These are phyloP conservation scores for Rugonectria rugulosa DNA, from an alignment of 2,329 filamentous ascomycete species.

Conservation along the genomic window DNA sequence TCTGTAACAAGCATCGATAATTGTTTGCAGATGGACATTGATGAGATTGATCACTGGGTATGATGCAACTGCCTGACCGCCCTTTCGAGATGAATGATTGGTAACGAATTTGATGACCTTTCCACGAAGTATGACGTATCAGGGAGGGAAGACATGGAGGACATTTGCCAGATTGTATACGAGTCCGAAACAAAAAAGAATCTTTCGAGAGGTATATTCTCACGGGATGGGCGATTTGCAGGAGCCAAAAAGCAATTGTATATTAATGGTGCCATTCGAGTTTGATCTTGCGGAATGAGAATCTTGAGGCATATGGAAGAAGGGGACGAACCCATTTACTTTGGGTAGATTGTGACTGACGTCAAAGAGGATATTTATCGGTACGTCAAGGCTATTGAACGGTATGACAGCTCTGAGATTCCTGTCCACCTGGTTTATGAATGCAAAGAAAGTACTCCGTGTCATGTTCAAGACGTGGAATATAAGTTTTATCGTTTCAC, in stretches of 20 bases:
- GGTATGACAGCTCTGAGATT: too few species aligned
- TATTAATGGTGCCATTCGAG: not conserved
- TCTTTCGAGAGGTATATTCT: not conserved
- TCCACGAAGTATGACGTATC: constrained; percentile 34
- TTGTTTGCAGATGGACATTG: not conserved
- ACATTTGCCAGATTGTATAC: constrained; percentile 18
- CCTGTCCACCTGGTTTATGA: not conserved
- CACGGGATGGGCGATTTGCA: not conserved
- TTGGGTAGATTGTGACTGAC: not conserved
- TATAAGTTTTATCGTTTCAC: not conserved
- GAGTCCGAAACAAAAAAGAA: constrained; percentile 7
- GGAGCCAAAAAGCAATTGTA: constrained; percentile 1
- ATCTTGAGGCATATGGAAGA: not conserved
- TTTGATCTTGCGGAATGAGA: not conserved
- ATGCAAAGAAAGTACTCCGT: not conserved
- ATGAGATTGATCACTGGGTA: not conserved
- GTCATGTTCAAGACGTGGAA: not conserved
- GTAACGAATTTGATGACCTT: constrained; percentile 31
- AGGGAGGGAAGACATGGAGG: constrained; percentile 8
- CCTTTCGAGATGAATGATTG: constrained; percentile 23
- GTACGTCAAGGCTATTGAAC: too few species aligned
- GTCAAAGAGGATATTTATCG: too few species aligned
- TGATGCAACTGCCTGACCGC: not conserved
- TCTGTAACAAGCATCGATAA: not conserved
- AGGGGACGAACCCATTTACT: too few species aligned